Evolutionary conservation across 2,329 filamentous ascomycete species (phyloP).

Genomic region (Zymoseptoria tritici): DNA sequence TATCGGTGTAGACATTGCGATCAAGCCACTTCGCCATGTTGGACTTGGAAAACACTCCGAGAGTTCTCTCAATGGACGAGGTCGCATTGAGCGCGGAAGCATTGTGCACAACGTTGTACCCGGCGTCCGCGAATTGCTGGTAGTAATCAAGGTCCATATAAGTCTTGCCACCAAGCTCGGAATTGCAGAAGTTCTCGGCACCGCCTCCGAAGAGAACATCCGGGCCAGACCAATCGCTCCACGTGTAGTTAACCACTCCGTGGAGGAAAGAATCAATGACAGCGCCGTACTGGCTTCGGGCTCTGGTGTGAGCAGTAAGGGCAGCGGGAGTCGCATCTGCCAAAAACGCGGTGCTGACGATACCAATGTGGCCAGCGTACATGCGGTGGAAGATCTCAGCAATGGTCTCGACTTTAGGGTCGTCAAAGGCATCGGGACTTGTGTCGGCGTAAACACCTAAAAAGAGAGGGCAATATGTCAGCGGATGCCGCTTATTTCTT

Average conservation of each 20-base stretch:
- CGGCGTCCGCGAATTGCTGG: slow-evolving; percentile 60
- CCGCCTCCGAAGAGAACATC: slow-evolving; percentile 76
- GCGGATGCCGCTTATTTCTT: too few species aligned
- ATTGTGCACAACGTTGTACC: slow-evolving; percentile 66
- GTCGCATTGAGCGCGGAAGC: slow-evolving; percentile 60
- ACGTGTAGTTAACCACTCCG: slow-evolving; percentile 71
- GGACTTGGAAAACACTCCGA: slow-evolving; percentile 69
- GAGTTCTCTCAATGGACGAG: slow-evolving; percentile 53
- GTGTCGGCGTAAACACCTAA: slow-evolving; percentile 53
- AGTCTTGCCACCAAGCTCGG: slow-evolving; percentile 49
- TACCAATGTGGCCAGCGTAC: slow-evolving; percentile 52
- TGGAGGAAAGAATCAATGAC: slow-evolving; percentile 71
- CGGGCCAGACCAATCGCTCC: slow-evolving; percentile 65
- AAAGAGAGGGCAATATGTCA: background rate
- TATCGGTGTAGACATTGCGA: slow-evolving; percentile 69
- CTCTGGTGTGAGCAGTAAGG: slow-evolving; percentile 63
- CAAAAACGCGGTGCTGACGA: slow-evolving; percentile 71
- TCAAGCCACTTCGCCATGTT: slow-evolving; percentile 79
- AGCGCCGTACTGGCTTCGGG: slow-evolving; percentile 60
- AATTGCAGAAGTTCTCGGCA: slow-evolving; percentile 66
- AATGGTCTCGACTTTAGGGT: slow-evolving; percentile 80
- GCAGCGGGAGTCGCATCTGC: slow-evolving; percentile 78
- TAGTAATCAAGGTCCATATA: slow-evolving; percentile 68
- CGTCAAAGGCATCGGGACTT: slow-evolving; percentile 64
- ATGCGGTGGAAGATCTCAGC: slow-evolving; percentile 68